phyloP scores from a whole-genome alignment of 2,329 filamentous ascomycete genomes.

The Beauveria pseudobassiana region DNA sequence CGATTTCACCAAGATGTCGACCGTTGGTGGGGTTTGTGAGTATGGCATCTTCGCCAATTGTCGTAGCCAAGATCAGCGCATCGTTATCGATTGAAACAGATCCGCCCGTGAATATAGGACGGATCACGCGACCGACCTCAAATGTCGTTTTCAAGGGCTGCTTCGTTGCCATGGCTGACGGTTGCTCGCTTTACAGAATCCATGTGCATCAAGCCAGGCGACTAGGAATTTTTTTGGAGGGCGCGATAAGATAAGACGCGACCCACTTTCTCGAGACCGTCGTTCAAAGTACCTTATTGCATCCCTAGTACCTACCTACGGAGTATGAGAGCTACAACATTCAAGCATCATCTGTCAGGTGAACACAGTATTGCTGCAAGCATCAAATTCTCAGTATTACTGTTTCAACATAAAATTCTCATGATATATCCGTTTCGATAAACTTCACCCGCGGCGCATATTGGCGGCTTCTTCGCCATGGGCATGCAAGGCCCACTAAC shows the following conservation, averaged over 20 bases:
- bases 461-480: slow-evolving; percentile 27
- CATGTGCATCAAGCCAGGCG: not conserved
- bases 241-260: slow-evolving; percentile 9
- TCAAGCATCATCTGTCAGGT: not conserved
- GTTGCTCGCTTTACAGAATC: not conserved
- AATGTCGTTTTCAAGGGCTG: slow-evolving; percentile 78
- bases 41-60: slow-evolving; percentile 84
- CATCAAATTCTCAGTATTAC: not conserved
- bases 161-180: slow-evolving; percentile 49
- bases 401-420: not conserved
- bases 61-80: slow-evolving; percentile 77
- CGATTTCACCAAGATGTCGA: slow-evolving; percentile 73
- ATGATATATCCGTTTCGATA: not conserved
- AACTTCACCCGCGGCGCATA: not conserved
- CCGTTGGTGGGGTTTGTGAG: slow-evolving; percentile 80
- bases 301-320: not conserved
- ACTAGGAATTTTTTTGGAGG: slow-evolving; percentile 9
- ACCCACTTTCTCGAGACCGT: not conserved
- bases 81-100: slow-evolving; percentile 74
- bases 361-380: slow-evolving; percentile 11
- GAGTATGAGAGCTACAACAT: not conserved
- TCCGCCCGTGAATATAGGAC: slow-evolving; percentile 90
- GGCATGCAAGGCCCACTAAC: slow-evolving; percentile 49
- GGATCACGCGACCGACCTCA: slow-evolving; percentile 72
- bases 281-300: not conserved